Conservation (phyloP, 2,329 filamentous ascomycete genomes). For the Epicoccum nigrum region DNA sequence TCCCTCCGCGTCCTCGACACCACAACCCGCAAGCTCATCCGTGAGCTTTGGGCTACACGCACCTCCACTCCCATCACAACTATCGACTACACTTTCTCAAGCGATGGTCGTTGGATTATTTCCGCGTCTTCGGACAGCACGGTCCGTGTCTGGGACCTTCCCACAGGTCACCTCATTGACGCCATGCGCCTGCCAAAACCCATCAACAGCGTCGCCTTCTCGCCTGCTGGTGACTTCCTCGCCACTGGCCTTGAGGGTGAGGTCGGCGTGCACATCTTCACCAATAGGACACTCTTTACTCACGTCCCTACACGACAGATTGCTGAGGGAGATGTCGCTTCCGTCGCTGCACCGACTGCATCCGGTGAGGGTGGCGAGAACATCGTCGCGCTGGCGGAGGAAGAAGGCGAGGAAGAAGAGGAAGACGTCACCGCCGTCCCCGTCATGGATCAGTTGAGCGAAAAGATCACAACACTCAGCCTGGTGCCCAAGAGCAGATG, state of each 20-base stretch:
- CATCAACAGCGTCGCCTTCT: conserved; percentile 87
- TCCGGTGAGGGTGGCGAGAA: conserved; percentile 83
- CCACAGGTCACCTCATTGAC: conserved; percentile 94
- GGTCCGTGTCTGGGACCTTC: conserved; percentile 90
- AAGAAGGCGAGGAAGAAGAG: conserved; percentile 55
- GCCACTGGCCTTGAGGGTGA: conserved; percentile 83
- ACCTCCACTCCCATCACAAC: conserved; percentile 49
- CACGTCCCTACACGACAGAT: conserved; percentile 87
- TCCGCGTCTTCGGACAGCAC: conserved; percentile 81
- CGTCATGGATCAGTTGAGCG: conserved; percentile 75
- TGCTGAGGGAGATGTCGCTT: conserved; percentile 73
- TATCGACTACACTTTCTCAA: conserved; percentile 72
- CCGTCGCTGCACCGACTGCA: conserved; percentile 71
- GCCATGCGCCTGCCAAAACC: conserved; percentile 79
- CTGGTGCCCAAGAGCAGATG: conserved; percentile 88
- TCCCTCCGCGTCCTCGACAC: conserved; percentile 89
- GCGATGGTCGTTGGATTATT: conserved; percentile 91
- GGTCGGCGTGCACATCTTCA: conserved; percentile 94
- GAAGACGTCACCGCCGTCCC: conserved; percentile 55
- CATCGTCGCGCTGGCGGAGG: conserved; percentile 74
- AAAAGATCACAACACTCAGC: conserved; percentile 85
- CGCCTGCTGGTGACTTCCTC: conserved; percentile 88
- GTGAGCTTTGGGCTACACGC: conserved; percentile 80
- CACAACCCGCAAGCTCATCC: conserved; percentile 85
- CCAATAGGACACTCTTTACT: conserved; percentile 88